Evolutionary conservation across 805 yeast genomes (phyloP), one percentile per base, ranked within the genome.

Genomic region (Starmera pachycereana): DNA sequence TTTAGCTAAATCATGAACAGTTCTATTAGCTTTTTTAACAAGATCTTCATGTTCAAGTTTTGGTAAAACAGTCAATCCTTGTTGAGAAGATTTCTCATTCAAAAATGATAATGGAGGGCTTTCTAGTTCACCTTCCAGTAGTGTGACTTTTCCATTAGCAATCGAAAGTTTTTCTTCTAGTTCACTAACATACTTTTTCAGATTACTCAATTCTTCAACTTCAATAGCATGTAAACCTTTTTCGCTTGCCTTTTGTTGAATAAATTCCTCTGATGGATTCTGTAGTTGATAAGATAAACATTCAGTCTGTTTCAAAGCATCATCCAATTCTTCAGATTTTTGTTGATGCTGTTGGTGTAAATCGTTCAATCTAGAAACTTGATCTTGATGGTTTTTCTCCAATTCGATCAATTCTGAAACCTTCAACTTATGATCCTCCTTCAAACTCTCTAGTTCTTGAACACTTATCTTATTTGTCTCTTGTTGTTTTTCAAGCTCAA

Each of bases 91-190:
- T 34, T 57, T 57, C 9, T 48, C 47, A 18, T 40, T 42, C 28
- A 63, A 40, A 36, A 52, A 54, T 6, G 54, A 62, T 12, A 52
- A 46, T 11, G 62, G 50, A 5, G 76, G 74, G 10, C 46, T 42
- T 6, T 48, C 51, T 11, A 52, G n/a, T 37, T 40, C 39, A 10
- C 19, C 16, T 25, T 48, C 45, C 41, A 46, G 29, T 1, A 39
- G 31, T 6, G 42, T 36, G 6, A 50, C 33, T 29, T 47, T 44
- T 7, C 44, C 46, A 16, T 36, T 35, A 7, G 46, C 41, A 6
- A 41, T 29, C 11, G 41, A 42, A 6, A 50, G 31, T 27, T 43
- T 37, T 16, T 40, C 40, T 10, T 32, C 35, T 12, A 43, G 27
- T 11, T n/a, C 14, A n/a, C 29, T n/a, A 12, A 42, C 38, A 31